Evolutionary conservation across 1,139 yeast genomes (phyloP).

Genomic region (Ogataea hybrid): DNA sequence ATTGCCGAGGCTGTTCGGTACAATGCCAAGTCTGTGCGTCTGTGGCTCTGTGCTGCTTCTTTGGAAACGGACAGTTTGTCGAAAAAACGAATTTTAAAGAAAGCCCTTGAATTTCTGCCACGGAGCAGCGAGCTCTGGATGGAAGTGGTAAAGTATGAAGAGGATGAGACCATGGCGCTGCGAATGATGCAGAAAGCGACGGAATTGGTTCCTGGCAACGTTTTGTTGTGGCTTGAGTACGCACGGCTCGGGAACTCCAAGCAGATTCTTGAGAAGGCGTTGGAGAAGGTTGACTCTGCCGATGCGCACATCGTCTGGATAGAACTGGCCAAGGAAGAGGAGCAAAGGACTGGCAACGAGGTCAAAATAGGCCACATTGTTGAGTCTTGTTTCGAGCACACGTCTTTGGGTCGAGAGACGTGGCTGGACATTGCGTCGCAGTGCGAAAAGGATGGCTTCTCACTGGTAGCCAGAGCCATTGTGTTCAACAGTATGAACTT

Average conservation of each 20-base stretch:
- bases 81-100: conserved; percentile 57
- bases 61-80: conserved; percentile 57
- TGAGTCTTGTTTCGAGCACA: conserved; percentile 49
- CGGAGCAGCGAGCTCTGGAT: conserved; percentile 51
- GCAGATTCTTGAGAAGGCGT: conserved; percentile 54
- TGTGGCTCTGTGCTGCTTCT: conserved; percentile 74
- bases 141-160: conserved; percentile 47
- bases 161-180: conserved; percentile 44
- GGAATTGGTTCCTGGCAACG: conserved; percentile 62
- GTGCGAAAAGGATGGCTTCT: conserved; percentile 40
- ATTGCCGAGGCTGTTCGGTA: conserved; percentile 65
- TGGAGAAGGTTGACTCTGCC: conserved; percentile 43
- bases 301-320: conserved; percentile 65
- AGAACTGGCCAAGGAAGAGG: conserved; percentile 70
- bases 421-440: conserved; percentile 46
- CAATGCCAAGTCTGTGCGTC: conserved; percentile 51
- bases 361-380: conserved; percentile 46
- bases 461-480: conserved; percentile 41
- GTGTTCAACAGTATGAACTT: conserved; percentile 27
- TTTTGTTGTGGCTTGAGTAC: conserved; percentile 57
- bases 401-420: conserved; percentile 33
- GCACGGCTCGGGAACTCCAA: conserved; percentile 44
- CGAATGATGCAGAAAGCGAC: conserved; percentile 66
- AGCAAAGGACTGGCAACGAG: conserved; percentile 43
- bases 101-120: conserved; percentile 56